A percentile compares a stretch with the other conserved stretches of the same genome.
Evolutionary conservation across 768 basidiomycete species (phyloP).

Genomic region (Boletus rubropictus): DNA sequence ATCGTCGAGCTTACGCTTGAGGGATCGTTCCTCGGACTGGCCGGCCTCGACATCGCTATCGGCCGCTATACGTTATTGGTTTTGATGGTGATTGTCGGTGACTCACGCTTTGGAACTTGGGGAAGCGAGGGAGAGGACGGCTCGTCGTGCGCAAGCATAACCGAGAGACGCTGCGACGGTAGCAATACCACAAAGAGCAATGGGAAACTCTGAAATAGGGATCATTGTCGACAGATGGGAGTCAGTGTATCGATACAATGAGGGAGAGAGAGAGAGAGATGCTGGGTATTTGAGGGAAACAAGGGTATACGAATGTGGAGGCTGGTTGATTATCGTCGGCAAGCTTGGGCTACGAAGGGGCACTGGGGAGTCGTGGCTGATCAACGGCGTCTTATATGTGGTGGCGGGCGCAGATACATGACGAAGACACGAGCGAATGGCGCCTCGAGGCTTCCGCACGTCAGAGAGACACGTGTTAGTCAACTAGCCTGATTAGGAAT

Average conservation of each 20-base stretch:
- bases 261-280: constrained; percentile 12
- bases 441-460: constrained; percentile 32
- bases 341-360: constrained; percentile 11
- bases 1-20: constrained; percentile 30
- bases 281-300: constrained; percentile 19
- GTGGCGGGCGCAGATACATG: constrained; percentile 18
- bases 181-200: constrained; percentile 51
- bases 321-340: constrained; percentile 21
- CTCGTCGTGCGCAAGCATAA: constrained; percentile 49
- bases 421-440: constrained; percentile 22
- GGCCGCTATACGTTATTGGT: constrained; percentile 24
- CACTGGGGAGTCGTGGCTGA: constrained; percentile 18
- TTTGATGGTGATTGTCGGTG: constrained; percentile 26
- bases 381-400: constrained; percentile 31
- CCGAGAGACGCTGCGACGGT: constrained; percentile 57
- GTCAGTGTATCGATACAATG: background rate
- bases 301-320: constrained; percentile 12
- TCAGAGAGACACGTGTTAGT: constrained; percentile 20
- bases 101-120: constrained; percentile 28
- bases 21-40: constrained; percentile 25
- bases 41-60: constrained; percentile 30
- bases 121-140: constrained; percentile 14
- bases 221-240: constrained; percentile 32
- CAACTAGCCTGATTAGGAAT: background rate
- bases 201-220: constrained; percentile 48